These are phyloP conservation scores for Colletotrichum sp. DNA, from an alignment of 2,329 filamentous ascomycete species.

Conservation along the genomic window DNA sequence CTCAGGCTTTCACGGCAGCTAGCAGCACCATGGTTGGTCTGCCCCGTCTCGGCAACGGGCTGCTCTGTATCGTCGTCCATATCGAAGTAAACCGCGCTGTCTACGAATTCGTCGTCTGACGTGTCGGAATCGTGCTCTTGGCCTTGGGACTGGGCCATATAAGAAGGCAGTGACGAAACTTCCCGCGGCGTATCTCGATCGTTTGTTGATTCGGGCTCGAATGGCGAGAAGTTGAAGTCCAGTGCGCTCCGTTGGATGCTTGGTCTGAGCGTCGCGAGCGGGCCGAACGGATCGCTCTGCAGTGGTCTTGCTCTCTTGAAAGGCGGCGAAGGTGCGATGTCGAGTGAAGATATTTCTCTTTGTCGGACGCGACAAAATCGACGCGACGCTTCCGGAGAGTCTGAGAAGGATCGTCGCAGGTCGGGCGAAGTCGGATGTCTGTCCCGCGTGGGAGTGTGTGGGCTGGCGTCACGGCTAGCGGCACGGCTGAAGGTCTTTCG, in stretches of 20 bases:
- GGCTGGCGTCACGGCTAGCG: neutral
- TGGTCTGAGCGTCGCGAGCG: neutral
- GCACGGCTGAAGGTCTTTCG: neutral
- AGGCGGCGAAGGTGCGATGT: neutral
- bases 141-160: too few relatives aligned
- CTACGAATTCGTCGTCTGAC: too few relatives aligned
- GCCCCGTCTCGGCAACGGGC: too few relatives aligned
- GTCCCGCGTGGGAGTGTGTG: neutral
- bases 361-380: neutral
- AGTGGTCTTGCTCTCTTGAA: neutral
- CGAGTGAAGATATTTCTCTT: neutral
- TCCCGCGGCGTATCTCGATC: neutral
- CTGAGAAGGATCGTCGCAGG: neutral
- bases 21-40: too few relatives aligned
- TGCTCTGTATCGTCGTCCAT: too few relatives aligned
- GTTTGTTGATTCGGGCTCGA: neutral
- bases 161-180: too few relatives aligned
- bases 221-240: neutral
- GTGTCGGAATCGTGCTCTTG: too few relatives aligned
- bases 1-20: too few relatives aligned
- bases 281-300: neutral
- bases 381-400: neutral
- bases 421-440: neutral
- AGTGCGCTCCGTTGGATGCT: neutral
- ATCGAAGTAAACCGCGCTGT: too few relatives aligned